Evolutionary conservation across 116 monocot genomes (phyloP).

Genomic region (Trichopus zeylanicus): DNA sequence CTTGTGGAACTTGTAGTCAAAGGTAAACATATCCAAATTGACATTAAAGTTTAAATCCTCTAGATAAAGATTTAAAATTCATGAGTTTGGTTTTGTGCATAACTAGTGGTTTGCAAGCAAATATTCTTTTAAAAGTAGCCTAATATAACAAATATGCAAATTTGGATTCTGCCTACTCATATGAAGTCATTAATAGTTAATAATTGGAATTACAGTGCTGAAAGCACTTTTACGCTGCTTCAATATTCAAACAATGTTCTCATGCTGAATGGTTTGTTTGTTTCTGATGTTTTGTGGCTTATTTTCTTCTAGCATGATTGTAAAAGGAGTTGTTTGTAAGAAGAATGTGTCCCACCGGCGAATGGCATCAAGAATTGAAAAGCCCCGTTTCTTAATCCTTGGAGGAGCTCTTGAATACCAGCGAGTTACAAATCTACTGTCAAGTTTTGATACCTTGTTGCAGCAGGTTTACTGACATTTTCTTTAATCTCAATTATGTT

Average conservation of each 20-base stretch:
- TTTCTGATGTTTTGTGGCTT: not conserved
- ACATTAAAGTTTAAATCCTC: not conserved
- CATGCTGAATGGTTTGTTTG: too few species aligned
- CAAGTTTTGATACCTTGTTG: slow-evolving; percentile 89
- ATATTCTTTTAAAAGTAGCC: too few species aligned
- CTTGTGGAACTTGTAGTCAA: slow-evolving; percentile 68
- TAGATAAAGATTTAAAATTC: not conserved
- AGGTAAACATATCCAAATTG: slow-evolving; percentile 30
- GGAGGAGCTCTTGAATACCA: slow-evolving; percentile 98
- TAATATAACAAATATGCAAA: not conserved
- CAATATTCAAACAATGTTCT: too few species aligned
- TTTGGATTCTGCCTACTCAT: not conserved
- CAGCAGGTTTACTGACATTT: slow-evolving; percentile 49
- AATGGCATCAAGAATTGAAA: slow-evolving; percentile 73
- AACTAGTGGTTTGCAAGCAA: too few species aligned
- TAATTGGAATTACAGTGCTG: too few species aligned
- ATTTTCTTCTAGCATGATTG: slow-evolving; percentile 42
- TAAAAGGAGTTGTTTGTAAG: slow-evolving; percentile 92
- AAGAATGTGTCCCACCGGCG: slow-evolving; percentile 88
- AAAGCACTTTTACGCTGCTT: too few species aligned
- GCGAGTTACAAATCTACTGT: slow-evolving; percentile 64
- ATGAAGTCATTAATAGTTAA: too few species aligned
- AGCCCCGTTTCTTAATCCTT: slow-evolving; percentile 73
- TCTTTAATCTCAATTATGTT: not conserved
- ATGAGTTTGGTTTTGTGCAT: not conserved